Conservation (phyloP, 352 stramenopile genomes). For the Globisporangium cylindrosporum region DNA sequence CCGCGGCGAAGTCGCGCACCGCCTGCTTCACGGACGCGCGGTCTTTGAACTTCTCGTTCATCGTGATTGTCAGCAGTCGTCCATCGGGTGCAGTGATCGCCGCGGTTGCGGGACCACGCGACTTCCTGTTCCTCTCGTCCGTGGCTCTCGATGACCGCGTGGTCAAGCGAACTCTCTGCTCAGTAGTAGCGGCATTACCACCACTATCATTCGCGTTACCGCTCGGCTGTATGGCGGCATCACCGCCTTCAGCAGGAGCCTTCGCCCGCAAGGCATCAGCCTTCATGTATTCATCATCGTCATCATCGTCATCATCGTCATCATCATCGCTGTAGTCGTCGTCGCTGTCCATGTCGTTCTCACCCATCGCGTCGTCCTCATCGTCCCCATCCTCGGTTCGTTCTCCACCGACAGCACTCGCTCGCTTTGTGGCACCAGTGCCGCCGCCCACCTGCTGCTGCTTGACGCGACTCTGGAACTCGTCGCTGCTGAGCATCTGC, state of each 20-base stretch:
- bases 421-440: not conserved
- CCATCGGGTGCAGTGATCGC: not conserved
- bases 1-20: conserved; percentile 39
- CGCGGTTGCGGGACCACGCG: not conserved
- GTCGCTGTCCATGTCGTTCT: not conserved
- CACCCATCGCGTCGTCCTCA: not conserved
- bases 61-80: conserved; percentile 1
- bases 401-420: no score
- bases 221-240: not conserved
- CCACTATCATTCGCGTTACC: not conserved
- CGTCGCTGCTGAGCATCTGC: conserved; percentile 10
- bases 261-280: not conserved
- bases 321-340: conserved; percentile 2
- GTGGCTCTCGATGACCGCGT: not conserved
- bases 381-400: not conserved
- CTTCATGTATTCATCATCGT: not conserved
- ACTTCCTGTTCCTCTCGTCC: not conserved
- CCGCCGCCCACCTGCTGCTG: not conserved
- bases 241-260: not conserved
- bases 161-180: not conserved
- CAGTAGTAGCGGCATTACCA: not conserved
- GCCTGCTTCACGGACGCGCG: conserved; percentile 34
- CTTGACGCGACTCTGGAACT: conserved; percentile 8
- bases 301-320: not conserved
- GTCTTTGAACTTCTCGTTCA: conserved; percentile 33